Evolutionary conservation across 1,284 basidiomycete genomes (phyloP), one percentile per base, ranked within the genome.

Genomic region (Erythrobasidium hasegawianum): DNA sequence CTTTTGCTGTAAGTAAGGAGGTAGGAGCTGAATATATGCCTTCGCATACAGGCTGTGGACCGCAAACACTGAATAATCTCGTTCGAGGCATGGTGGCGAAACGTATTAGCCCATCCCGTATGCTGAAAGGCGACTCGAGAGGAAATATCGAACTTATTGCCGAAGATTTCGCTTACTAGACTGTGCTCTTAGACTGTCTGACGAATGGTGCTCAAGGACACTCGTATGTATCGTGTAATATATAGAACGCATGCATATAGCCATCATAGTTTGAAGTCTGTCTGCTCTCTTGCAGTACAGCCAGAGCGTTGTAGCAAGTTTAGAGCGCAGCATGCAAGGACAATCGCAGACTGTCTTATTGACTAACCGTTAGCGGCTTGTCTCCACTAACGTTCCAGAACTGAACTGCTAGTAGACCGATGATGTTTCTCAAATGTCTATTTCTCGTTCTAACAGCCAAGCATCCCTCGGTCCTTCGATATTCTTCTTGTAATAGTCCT

Each of bases 21-120:
- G 56, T 78, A 81, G 54, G 83, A 90, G 52, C 75, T 90, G 8
- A 22, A 24, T 18, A n/a, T 5, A 24, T 29, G 29, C n/a, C 9
- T 43, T 50, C 26, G 38, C 33, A 2, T 20, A 13, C 58, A 68
- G 68, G 68, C 52, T 73, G 73, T 52, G 73, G 73, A 0, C 73
- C 73, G 1, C 59, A 49, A 1, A 53, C 64, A 14, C 68, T 75
- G n/a, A 75, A 75, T 59, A 69, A 69, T 11, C 55, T 70, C 33
- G 67, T 75, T 0, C 66, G 73, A 14, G 69, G 71, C 58, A 69
- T 75, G 64, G 73, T 75, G 7, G 64, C 71, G 20, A 57, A 62
- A 16, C 69, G 70, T 38, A 75, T 75, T 59, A 69, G 71, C 52
- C 59, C 73, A 18, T 57, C 57, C n/a, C 59, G 59, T 22, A 69